phyloP scores from a whole-genome alignment of 441 rosid genomes.

The Aleurites moluccanus region DNA sequence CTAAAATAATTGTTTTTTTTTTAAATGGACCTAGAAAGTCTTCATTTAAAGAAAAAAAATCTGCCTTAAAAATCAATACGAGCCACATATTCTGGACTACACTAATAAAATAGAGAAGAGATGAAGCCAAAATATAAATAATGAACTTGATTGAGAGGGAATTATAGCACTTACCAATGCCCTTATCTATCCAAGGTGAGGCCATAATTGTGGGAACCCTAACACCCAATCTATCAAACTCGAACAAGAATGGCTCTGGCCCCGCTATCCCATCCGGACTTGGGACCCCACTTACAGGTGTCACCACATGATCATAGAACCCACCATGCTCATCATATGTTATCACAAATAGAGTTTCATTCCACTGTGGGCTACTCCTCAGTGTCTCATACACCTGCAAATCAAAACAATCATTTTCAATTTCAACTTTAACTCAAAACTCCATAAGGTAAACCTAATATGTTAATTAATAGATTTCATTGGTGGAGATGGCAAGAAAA shows the following conservation, averaged over 20 bases:
- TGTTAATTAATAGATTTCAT: no score
- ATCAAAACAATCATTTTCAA: no score
- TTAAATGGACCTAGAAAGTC: no score
- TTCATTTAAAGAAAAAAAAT: no score
- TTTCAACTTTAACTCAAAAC: no score
- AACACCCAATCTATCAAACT: conserved; percentile 71
- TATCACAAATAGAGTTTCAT: conserved; percentile 61
- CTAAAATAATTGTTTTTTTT: no score
- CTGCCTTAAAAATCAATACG: no score
- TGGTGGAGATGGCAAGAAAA: background rate
- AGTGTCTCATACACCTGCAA: conserved; percentile 74
- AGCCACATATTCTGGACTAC: no score
- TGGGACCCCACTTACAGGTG: conserved; percentile 76
- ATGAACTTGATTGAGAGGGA: background rate
- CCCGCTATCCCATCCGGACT: conserved; percentile 87
- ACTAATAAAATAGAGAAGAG: no score
- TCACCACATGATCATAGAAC: conserved; percentile 76
- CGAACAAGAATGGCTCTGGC: conserved; percentile 58
- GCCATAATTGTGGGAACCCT: conserved; percentile 73
- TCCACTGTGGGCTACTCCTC: conserved; percentile 89
- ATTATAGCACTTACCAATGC: conserved; percentile 43
- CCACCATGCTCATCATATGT: conserved; percentile 96
- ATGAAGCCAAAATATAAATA: background rate
- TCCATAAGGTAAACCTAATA: no score
- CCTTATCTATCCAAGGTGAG: conserved; percentile 85